Conservation (phyloP, 345 rosid species). For the Durio zibethinus region DNA sequence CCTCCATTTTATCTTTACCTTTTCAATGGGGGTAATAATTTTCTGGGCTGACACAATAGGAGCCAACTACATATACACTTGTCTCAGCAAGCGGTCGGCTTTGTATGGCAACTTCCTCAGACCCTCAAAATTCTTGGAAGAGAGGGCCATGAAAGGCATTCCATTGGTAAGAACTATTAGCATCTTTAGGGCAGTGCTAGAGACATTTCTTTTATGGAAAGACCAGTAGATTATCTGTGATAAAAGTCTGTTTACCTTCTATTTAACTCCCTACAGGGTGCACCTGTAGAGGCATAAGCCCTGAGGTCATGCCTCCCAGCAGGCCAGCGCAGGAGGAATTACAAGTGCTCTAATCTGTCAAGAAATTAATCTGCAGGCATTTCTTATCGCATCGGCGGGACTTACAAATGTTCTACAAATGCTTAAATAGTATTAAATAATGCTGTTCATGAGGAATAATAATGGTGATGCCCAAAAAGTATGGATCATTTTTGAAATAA, state of each 20-base stretch:
- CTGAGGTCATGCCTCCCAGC: not conserved
- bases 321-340: not conserved
- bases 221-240: not conserved
- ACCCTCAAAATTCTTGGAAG: conserved; percentile 32
- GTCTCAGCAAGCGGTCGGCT: conserved; percentile 67
- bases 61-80: conserved; percentile 46
- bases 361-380: not conserved
- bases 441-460: not conserved
- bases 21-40: conserved; percentile 74
- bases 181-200: not conserved
- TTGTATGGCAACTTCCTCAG: conserved; percentile 60
- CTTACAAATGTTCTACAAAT: not conserved
- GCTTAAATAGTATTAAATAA: no score
- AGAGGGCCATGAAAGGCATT: conserved; percentile 63
- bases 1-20: not conserved
- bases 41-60: conserved; percentile 85
- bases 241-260: not conserved
- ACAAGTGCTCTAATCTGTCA: not conserved
- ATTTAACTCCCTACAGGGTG: not conserved
- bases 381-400: not conserved
- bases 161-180: conserved; percentile 54
- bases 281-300: not conserved
- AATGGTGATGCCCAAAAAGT: no score
- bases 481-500: not conserved
- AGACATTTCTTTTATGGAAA: no score